phyloP scores from a whole-genome alignment of 1,139 yeast genomes.

The Pichia sp. region DNA sequence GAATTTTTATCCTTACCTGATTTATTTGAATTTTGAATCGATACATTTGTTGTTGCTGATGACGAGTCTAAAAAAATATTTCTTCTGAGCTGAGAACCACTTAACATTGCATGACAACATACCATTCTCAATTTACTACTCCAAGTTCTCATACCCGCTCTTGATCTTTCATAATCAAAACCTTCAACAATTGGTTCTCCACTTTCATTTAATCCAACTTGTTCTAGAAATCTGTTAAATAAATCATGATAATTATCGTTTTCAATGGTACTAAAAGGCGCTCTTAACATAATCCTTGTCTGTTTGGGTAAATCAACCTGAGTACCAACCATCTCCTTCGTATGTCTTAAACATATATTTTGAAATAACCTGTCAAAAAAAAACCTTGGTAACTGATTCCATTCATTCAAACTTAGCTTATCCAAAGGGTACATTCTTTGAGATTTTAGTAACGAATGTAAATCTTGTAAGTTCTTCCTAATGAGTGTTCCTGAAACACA shows the following conservation, averaged over 20 bases:
- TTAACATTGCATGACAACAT: slow-evolving; percentile 65
- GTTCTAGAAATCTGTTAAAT: slow-evolving; percentile 53
- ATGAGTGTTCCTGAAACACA: slow-evolving; percentile 96
- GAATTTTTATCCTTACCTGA: slow-evolving; percentile 13
- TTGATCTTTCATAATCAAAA: slow-evolving; percentile 44
- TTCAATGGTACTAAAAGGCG: slow-evolving; percentile 76
- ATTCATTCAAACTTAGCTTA: slow-evolving; percentile 26
- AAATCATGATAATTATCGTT: slow-evolving; percentile 71
- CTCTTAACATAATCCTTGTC: slow-evolving; percentile 54
- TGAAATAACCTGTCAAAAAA: slow-evolving; percentile 33
- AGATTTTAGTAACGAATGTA: slow-evolving; percentile 64
- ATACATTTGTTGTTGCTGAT: too few relatives aligned
- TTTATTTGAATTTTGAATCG: not conserved
- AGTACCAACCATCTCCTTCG: slow-evolving; percentile 72
- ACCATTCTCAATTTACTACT: slow-evolving; percentile 62
- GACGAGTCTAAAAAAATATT: slow-evolving; percentile 1
- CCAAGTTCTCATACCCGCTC: slow-evolving; percentile 56
- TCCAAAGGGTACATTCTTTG: slow-evolving; percentile 62
- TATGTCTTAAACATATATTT: slow-evolving; percentile 60
- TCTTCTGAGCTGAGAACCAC: slow-evolving; percentile 1
- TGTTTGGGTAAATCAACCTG: slow-evolving; percentile 79
- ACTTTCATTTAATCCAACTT: slow-evolving; percentile 51
- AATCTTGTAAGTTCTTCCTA: slow-evolving; percentile 55
- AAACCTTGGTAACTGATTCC: slow-evolving; percentile 21
- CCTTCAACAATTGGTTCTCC: slow-evolving; percentile 50